Conservation (phyloP, 305 asterid genomes). For the Stenogyne calaminthoides region DNA sequence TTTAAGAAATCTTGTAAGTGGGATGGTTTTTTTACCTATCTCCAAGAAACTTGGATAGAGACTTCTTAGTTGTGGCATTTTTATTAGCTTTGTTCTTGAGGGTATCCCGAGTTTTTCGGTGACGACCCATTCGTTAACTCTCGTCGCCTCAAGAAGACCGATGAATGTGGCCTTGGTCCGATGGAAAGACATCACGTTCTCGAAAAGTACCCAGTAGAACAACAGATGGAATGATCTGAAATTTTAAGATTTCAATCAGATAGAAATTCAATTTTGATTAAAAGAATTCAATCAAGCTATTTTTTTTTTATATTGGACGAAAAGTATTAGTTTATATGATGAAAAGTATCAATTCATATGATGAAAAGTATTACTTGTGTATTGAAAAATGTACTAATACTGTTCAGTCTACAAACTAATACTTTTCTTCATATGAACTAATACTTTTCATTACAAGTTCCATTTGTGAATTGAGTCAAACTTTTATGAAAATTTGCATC, state of each 20-base stretch:
- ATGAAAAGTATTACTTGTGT: too few relatives aligned
- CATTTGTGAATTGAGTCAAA: too few relatives aligned
- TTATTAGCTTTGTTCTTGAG: constrained; percentile 66
- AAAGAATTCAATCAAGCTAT: too few relatives aligned
- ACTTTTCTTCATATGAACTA: too few relatives aligned
- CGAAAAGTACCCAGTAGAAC: constrained; percentile 93
- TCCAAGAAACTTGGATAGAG: constrained; percentile 52
- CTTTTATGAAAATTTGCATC: too few relatives aligned
- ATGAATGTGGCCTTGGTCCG: constrained; percentile 94
- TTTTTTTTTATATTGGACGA: too few relatives aligned
- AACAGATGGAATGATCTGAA: constrained; percentile 80
- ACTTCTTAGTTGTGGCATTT: constrained; percentile 43
- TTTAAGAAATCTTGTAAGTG: too few relatives aligned
- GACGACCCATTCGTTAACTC: constrained; percentile 96
- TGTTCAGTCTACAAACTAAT: too few relatives aligned
- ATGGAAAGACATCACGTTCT: constrained; percentile 94
- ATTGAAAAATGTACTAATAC: too few relatives aligned
- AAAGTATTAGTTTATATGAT: too few relatives aligned
- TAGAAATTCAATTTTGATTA: not conserved
- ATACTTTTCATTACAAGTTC: too few relatives aligned
- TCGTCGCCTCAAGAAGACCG: constrained; percentile 84
- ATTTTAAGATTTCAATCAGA: not conserved
- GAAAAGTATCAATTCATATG: too few relatives aligned
- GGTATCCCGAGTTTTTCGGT: constrained; percentile 92
- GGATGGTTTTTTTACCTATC: constrained; percentile 51